A percentile compares a stretch with the other conserved stretches of the same genome.
These are phyloP conservation scores for Kurtzmaniella cleridarum DNA, from an alignment of 805 yeast species.

Conservation along the genomic window DNA sequence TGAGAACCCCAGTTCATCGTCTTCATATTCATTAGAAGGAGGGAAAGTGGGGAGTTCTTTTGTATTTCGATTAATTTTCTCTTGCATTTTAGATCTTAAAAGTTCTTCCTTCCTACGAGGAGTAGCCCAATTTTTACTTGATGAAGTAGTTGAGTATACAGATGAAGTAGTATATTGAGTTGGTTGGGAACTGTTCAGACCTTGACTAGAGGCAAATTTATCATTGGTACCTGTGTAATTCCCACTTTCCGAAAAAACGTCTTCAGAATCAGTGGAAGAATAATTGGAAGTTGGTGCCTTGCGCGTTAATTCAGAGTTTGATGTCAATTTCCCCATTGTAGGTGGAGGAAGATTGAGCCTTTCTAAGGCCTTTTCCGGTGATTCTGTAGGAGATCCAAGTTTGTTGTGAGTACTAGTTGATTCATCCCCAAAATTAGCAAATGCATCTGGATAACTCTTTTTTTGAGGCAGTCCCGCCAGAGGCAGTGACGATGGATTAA, in stretches of 20 bases:
- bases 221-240: conserved; percentile 2
- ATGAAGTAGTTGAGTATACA: conserved; percentile 13
- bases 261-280: conserved; percentile 4
- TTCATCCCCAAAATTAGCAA: too few relatives aligned
- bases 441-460: neutral
- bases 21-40: conserved; percentile 3
- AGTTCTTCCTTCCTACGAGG: conserved; percentile 29
- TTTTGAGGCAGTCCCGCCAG: too few relatives aligned
- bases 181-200: conserved; percentile 32
- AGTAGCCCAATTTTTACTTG: conserved; percentile 39
- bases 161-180: conserved; percentile 23
- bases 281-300: conserved; percentile 2
- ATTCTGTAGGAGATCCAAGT: too few relatives aligned
- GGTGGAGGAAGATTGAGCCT: conserved; percentile 1
- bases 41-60: conserved; percentile 21
- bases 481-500: too few relatives aligned
- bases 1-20: conserved; percentile 2
- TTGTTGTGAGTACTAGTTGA: too few relatives aligned
- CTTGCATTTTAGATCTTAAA: conserved; percentile 30
- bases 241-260: conserved; percentile 12
- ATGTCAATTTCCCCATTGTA: too few relatives aligned
- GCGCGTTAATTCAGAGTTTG: neutral
- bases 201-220: conserved; percentile 11
- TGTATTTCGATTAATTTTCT: conserved; percentile 30
- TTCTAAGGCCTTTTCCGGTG: neutral